Evolutionary conservation across 805 yeast species (phyloP), one percentile per base, ranked within the genome.

Genomic region (Sugiyamaella smithiae): DNA sequence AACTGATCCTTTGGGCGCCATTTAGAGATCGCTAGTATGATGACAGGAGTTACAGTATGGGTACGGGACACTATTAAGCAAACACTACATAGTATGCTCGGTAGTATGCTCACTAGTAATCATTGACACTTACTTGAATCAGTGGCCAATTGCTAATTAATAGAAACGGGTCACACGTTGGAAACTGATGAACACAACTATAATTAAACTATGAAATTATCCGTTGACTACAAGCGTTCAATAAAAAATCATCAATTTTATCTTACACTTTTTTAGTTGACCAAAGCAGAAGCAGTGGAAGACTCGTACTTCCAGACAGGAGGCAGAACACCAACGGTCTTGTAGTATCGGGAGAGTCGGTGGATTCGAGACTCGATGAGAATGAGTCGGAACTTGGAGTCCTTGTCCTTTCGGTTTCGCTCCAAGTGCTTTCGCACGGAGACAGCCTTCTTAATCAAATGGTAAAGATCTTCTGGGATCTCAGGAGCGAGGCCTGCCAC

Each of bases 271-370:
- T 48, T 57, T 78, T 89, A 93, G 87, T 91, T 91, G 72, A 93
- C 99, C 78, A 93, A 84, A 77, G 99, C 95, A 70, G 99, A 93
- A 73, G 99, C 99, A 72, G 99, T 93, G 73, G 99, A 96, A 66
- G 99, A 91, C 83, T 93, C 99, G 95, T 87, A 93, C 82, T 93
- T 93, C 99, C 99, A 93, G 93, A 86, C 90, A 75, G 99, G 98
- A 69, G 99, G 99, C 73, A 93, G 85, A 69, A 93, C 98, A 71
- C 96, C 81, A 69, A 88, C 96, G 69, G 97, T 88, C 88, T 97
- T 91, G 97, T 93, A 93, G 95, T 93, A 93, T 82, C 99, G 88
- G 67, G 99, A 96, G 74, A 93, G 87, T 85, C 99, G 91, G 96
- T 93, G 99, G 82, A 93, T 93, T 89, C 99, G 90, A 63, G 98